Evolutionary conservation across 768 basidiomycete species (phyloP).

Genomic region (Suillus bovinus): DNA sequence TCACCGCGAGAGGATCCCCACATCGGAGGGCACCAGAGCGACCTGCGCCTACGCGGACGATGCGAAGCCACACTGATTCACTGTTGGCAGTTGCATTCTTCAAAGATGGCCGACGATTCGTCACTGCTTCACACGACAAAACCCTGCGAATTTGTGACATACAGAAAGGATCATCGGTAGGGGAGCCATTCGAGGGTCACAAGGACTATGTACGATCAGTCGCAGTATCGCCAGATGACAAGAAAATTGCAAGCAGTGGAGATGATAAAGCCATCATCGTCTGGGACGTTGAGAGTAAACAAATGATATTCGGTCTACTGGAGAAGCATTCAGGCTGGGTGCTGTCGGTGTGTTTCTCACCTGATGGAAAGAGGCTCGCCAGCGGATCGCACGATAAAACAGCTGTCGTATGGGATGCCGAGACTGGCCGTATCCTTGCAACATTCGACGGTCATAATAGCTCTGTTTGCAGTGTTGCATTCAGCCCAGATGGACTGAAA

Average conservation of each 20-base stretch:
- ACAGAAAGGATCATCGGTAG: constrained; percentile 20
- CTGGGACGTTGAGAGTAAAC: constrained; percentile 31
- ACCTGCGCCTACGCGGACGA: background rate
- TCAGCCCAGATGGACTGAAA: constrained; percentile 14
- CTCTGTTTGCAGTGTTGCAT: constrained; percentile 10
- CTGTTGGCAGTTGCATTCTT: constrained; percentile 32
- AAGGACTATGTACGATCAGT: constrained; percentile 32
- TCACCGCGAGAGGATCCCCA: background rate
- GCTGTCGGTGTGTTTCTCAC: constrained; percentile 10
- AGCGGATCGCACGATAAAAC: constrained; percentile 12
- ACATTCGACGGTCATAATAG: constrained; percentile 3
- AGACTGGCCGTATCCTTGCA: constrained; percentile 6
- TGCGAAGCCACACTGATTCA: constrained; percentile 27
- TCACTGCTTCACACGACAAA: constrained; percentile 30
- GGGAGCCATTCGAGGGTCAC: constrained; percentile 31
- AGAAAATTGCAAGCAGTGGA: constrained; percentile 32
- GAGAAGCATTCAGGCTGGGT: constrained; percentile 4
- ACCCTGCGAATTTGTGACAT: constrained; percentile 30
- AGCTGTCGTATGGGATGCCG: constrained; percentile 5
- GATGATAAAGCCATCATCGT: constrained; percentile 32
- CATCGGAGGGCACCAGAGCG: background rate
- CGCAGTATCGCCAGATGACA: constrained; percentile 33
- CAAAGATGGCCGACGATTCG: constrained; percentile 26
- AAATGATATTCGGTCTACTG: constrained; percentile 27
- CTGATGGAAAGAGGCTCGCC: constrained; percentile 8